Evolutionary conservation across 1,284 basidiomycete genomes (phyloP), one percentile per base, ranked within the genome.

Genomic region (Xerocomus minutiporus): DNA sequence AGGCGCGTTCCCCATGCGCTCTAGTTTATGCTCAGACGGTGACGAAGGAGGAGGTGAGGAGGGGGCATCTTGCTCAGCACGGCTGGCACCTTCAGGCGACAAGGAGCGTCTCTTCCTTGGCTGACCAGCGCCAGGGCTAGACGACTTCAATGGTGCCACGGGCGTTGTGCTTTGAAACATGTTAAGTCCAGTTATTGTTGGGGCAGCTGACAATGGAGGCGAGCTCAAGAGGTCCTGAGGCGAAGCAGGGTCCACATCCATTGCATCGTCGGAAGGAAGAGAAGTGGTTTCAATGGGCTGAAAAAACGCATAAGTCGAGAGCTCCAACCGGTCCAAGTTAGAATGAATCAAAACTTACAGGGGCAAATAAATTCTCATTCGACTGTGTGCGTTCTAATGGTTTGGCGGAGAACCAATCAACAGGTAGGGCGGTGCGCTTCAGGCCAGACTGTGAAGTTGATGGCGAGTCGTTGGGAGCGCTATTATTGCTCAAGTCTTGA

Each of bases 161-260:
- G 84, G 81, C 65, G 76, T 71, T 2, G 73, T 72, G 34, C 79
- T 78, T 59, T 80, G 83, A 67, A 89, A 88, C 25, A 86, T 74
- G 40, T 80, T 76, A 61, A 88, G 82, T 13, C 63, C 71, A 8
- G 75, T 77, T 32, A 75, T 67, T 0, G 77, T 77, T 0, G 82
- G 75, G n/a, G 76, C 77, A 26, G 80, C 74, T 12, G 83, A 79
- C 28, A 75, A 63, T 40, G 77, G 77, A 29, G 68, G 66, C 2
- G 75, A 70, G 38, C 75, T 69, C 44, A 73, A 74, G 26, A 70
- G 59, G 53, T 65, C 47, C 60, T 60, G 43, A 59, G 60, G 40
- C 55, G 66, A 54, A 17, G 77, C 78, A 35, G 76, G 75, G 65
- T 90, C 88, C 38, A 90, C 75, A 59, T 90, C 87, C 88, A 90